Evolutionary conservation across 176 grass and related monocot species (phyloP).

Genomic region (Oryza brachyantha): DNA sequence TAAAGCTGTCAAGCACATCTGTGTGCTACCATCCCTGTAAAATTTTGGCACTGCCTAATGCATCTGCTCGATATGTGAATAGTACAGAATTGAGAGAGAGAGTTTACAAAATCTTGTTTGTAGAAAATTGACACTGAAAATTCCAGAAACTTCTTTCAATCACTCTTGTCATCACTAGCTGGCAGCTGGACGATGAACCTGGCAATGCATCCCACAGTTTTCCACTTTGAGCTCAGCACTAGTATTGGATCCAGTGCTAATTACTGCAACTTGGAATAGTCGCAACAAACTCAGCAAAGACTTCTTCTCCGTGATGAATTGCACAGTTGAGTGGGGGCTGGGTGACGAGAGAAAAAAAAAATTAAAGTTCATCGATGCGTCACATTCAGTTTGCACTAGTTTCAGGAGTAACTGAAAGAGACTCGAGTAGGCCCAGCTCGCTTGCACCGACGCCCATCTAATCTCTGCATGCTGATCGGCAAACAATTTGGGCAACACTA

Average conservation of each 20-base stretch:
- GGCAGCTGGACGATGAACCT: not conserved
- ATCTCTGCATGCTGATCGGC: not conserved
- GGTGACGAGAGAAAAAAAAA: not conserved
- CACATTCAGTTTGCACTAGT: slow-evolving; percentile 17
- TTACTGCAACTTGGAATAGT: not conserved
- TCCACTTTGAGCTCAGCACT: not conserved
- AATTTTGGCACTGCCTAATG: not conserved
- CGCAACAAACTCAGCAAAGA: slow-evolving; percentile 6
- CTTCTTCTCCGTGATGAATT: not conserved
- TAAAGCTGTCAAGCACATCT: not conserved
- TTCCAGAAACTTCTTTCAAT: not conserved
- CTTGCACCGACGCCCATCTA: not conserved
- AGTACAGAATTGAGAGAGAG: not conserved
- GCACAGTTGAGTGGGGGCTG: not conserved
- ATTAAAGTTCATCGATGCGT: slow-evolving; percentile 21
- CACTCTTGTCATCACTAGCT: not conserved
- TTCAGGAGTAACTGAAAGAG: slow-evolving; percentile 21
- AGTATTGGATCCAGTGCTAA: not conserved
- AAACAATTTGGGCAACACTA: not conserved
- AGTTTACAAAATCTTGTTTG: not conserved
- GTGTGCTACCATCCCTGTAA: not conserved
- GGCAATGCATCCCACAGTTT: slow-evolving; percentile 17
- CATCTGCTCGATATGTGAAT: not conserved
- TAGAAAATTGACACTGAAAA: not conserved
- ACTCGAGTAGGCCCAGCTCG: not conserved